Conservation (phyloP, 352 stramenopile genomes). For the Pythium dissotocum region DNA sequence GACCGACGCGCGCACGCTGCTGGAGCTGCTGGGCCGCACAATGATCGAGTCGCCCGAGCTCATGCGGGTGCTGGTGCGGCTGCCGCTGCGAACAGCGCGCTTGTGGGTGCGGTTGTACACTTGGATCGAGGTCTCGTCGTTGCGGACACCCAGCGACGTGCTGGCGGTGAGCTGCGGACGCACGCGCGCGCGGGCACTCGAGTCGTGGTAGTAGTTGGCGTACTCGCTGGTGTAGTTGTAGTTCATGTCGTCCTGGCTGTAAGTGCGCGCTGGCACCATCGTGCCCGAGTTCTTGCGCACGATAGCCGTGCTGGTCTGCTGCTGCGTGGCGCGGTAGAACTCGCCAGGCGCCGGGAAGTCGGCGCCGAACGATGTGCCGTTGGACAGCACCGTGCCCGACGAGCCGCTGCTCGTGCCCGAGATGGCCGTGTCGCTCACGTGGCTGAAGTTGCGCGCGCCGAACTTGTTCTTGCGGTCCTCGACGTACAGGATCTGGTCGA, state of each 20-base stretch:
- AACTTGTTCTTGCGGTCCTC: constrained; percentile 84
- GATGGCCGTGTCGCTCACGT: constrained; percentile 71
- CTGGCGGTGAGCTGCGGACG: constrained; percentile 18
- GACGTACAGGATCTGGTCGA: constrained; percentile 83
- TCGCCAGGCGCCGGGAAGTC: constrained; percentile 35
- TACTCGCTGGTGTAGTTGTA: constrained; percentile 16
- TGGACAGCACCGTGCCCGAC: constrained; percentile 47
- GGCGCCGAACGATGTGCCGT: constrained; percentile 31
- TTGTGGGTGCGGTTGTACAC: constrained; percentile 53
- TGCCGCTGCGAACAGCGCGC: constrained; percentile 15
- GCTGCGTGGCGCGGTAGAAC: constrained; percentile 25
- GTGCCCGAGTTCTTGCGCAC: constrained; percentile 59
- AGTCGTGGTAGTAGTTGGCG: constrained; percentile 4
- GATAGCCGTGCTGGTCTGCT: constrained; percentile 34
- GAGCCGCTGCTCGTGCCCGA: constrained; percentile 31
- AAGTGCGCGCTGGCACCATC: constrained; percentile 36
- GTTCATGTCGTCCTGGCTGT: constrained; percentile 31
- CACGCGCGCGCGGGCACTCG: neutral
- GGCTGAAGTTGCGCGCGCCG: constrained; percentile 73
- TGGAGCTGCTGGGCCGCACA: constrained; percentile 46
- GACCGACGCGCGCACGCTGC: constrained; percentile 43
- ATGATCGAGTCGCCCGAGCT: constrained; percentile 57
- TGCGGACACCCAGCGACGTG: constrained; percentile 22
- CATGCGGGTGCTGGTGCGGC: constrained; percentile 27
- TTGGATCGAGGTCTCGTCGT: constrained; percentile 57